Base-by-base conservation (phyloP, 306 rosid genomes). In the Trichosanthes truncata region DNA sequence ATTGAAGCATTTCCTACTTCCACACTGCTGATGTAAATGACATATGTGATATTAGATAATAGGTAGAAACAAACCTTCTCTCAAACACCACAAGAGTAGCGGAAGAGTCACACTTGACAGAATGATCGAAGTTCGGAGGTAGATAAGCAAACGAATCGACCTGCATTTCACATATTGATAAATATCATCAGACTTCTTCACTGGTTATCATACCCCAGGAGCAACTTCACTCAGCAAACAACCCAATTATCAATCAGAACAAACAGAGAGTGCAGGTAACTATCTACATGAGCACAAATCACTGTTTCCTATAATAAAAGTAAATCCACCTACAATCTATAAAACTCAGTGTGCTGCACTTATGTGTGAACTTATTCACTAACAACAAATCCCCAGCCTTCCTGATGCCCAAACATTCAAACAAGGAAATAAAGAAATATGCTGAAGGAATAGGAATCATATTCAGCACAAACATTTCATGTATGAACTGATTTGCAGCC, bases 131-230 rank as follows among this genome's bases (percentile, higher is more conserved):
- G 67, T 84, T 90, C 61, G 94, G 93, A 82, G 99, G 97, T 55
- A 90, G 72, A 85, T 90, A 95, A 73, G 96, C 94, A 88, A 90
- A 95, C 9, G 96, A 90, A 82, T 95, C 97, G 61, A 91, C 93
- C 97, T 93, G 90, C 59, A 66, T 75, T 83, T 83, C 55, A 87
- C 73, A 85, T 35, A 43, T 72, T 53, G 78, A 80, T 38, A n/a
- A 46, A 74, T 14, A 46, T 45, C 72, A 69, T 80, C 68, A 83
- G 69, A 81, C 29, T 26, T 73, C 9, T 40, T 40, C 11, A 41
- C 33, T 36, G 23, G 11, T 21, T 45, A 45, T 71, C 21, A 13
- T 23, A 71, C 26, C 55, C 23, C 53, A 23, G 35, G 20, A 69
- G 76, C 36, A 69, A 0, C 55, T 69, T 69, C n/a, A 43, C 55